These are phyloP conservation scores for Ottelia alismoides DNA, from an alignment of 106 monocot species.

Conservation along the genomic window DNA sequence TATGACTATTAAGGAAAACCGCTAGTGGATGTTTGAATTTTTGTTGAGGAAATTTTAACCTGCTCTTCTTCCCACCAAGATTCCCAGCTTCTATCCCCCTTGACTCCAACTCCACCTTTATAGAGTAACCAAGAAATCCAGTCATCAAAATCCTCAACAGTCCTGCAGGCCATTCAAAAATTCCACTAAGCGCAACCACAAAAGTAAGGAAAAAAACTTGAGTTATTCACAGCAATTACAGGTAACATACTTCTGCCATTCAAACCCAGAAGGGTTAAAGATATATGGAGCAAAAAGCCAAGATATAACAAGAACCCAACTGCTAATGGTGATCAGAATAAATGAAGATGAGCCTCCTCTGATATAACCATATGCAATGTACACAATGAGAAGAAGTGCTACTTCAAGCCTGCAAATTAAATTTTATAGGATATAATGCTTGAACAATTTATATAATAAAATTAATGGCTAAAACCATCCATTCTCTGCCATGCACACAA, in stretches of 20 bases:
- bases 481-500: neutral
- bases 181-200: too few species aligned
- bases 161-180: too few species aligned
- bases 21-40: too few species aligned
- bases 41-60: slow-evolving; percentile 25
- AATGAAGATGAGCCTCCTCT: slow-evolving; percentile 60
- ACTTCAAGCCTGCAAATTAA: slow-evolving; percentile 79
- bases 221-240: too few species aligned
- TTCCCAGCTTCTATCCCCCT: slow-evolving; percentile 87
- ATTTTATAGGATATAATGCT: too few species aligned
- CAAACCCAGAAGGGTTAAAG: slow-evolving; percentile 97
- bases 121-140: slow-evolving; percentile 90
- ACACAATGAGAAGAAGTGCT: slow-evolving; percentile 79
- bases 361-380: slow-evolving; percentile 87
- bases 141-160: slow-evolving; percentile 94
- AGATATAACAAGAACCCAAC: slow-evolving; percentile 88
- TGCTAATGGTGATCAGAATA: slow-evolving; percentile 74
- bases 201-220: neutral
- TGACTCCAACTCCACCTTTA: slow-evolving; percentile 91
- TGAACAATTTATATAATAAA: too few species aligned
- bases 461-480: too few species aligned
- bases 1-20: too few species aligned
- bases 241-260: slow-evolving; percentile 85
- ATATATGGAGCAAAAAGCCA: slow-evolving; percentile 98
- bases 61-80: slow-evolving; percentile 99